Evolutionary conservation across 768 basidiomycete genomes (phyloP), one percentile per base, ranked within the genome.

Genomic region (Boletus reticuloceps): DNA sequence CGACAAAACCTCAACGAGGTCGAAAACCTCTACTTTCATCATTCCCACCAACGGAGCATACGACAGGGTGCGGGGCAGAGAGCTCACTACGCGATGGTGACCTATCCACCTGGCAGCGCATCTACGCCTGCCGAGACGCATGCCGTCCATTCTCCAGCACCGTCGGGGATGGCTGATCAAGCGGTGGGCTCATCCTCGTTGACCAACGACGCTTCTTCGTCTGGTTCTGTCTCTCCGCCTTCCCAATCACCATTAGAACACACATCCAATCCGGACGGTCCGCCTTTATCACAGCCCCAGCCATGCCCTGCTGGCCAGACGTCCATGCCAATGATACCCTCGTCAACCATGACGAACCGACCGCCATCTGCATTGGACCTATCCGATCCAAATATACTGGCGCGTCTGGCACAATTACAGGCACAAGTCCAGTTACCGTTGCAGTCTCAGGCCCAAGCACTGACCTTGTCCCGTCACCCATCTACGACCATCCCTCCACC

Each of bases 21-120:
- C 6, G 89, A 91, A 68, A 90, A 90, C 63, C 75, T 91, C 10
- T 91, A 89, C 74, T 90, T 90, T 63, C 85, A 83, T 47, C 85
- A 86, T 64, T 85, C 86, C 0, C 83, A 86, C 49, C 70, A 75
- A 27, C 77, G 77, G 53, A 71, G 37, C 13, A 54, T 56, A 9
- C 69, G 64, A 34, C 58, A 65, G 8, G 51, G 55, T 50, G 43
- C 25, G n/a, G 45, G 14, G 31, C 44, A 54, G 41, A 55, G 51
- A 22, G 69, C 70, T 39, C 64, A 69, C n/a, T 44, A 51, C 31
- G 29, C 44, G 29, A 55, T 44, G 22, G 39, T 31, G 16, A 19
- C 29, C 27, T 38, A 53, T 47, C 37, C n/a, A 6, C 19, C 39
- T n/a, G 17, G n/a, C 19, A 19, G 39, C 25, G 12, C 27, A 2